Base-by-base conservation (phyloP, 257 asterid genomes). In the Solanum lignicaule region DNA sequence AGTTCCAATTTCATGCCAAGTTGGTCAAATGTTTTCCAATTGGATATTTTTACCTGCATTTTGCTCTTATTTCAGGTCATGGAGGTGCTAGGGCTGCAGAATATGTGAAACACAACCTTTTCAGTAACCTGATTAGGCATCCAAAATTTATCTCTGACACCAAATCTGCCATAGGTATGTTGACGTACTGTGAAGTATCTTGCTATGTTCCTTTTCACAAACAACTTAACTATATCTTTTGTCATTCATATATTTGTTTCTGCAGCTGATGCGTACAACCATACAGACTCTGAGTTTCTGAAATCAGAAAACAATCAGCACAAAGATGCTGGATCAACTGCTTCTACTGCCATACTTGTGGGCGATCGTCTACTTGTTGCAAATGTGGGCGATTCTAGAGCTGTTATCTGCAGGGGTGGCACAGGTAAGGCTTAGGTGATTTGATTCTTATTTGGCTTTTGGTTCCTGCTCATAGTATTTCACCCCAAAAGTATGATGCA, bases 61-160 rank as follows among this genome's bases (percentile, higher is more conserved):
- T 86, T 82, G 68, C 43, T 68, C 88, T 55, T 79, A 10, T 88
- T 88, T 91, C 89, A 97, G 99, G 99, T 88, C 99, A 97, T 39
- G 99, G 99, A 2, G 99, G 99, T 87, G 98, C 99, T 88, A 93
- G 99, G 73, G 99, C 99, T 83, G 99, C 99, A 73, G 99, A 97
- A 85, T 97, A 97, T 87, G 99, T 97, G 84, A 97, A 95, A 87
- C 94, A 93, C 69, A 93, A 97, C 91, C 99, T 97, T 87, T 97
- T 97, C 94, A 97, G 94, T 89, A 95, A 97, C 92, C 96, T 97
- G 88, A 95, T 97, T 89, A 91, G 90, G 89, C 99, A 97, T 91
- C 99, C 99, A 5, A 95, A 94, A 73, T 97, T 97, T 85, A 97
- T 95, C 84, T 94, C 99, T 23, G 99, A 97, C 88, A 97, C 98